These are phyloP conservation scores for Saprolegnia parasitica DNA, from an alignment of 352 stramenopile genomes.

Conservation along the genomic window DNA sequence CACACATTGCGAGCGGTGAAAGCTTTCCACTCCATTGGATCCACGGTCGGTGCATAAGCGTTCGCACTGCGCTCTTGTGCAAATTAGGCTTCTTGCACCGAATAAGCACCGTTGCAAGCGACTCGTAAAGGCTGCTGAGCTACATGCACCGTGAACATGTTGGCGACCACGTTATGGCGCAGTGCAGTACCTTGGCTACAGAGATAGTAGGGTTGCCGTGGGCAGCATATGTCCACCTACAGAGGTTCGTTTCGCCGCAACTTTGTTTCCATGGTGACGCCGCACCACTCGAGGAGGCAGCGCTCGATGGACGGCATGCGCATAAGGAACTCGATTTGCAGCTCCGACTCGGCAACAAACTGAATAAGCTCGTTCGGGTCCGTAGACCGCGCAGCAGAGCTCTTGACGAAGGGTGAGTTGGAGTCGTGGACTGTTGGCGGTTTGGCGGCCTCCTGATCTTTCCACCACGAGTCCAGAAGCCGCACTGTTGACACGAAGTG, in stretches of 20 bases:
- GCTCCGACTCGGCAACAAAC: conserved; percentile 63
- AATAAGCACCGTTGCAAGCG: conserved; percentile 64
- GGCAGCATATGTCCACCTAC: conserved; percentile 49
- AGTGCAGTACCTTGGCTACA: conserved; percentile 41
- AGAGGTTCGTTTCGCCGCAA: neutral
- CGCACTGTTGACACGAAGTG: conserved; percentile 71
- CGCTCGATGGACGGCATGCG: conserved; percentile 79
- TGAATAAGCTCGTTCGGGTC: conserved; percentile 58
- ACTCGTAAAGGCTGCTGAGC: conserved; percentile 63
- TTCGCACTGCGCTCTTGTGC: conserved; percentile 74
- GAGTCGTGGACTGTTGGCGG: conserved; percentile 53
- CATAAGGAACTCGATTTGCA: conserved; percentile 83
- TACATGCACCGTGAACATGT: conserved; percentile 22
- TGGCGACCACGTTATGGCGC: neutral
- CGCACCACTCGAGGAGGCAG: conserved; percentile 64
- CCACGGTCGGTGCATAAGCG: conserved; percentile 62
- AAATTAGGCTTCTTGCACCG: conserved; percentile 71
- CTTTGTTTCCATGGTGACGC: neutral
- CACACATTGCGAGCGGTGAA: conserved; percentile 43
- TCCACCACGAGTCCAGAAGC: conserved; percentile 68
- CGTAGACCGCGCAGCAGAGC: conserved; percentile 53
- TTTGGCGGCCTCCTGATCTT: conserved; percentile 47
- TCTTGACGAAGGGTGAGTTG: conserved; percentile 75
- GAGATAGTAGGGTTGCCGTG: conserved; percentile 41
- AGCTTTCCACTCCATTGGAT: conserved; percentile 65